Evolutionary conservation across 257 asterid genomes (phyloP).

Genomic region (Scutellaria galericulata): DNA sequence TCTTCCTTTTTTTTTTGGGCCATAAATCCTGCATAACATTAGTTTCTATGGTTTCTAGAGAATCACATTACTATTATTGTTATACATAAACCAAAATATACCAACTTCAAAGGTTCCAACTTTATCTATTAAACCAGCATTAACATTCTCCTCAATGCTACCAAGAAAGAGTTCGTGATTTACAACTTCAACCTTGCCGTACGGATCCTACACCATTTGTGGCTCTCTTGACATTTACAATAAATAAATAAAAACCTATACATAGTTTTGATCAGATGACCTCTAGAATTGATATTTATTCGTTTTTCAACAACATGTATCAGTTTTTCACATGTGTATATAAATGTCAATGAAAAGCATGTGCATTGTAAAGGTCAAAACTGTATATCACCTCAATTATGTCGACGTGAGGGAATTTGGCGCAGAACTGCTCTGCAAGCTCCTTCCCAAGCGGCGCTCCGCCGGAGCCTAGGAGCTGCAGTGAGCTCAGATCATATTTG

Average conservation of each 20-base stretch:
- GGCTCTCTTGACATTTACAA: too few species aligned
- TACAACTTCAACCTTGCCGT: too few species aligned
- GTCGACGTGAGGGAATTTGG: slow-evolving; percentile 61
- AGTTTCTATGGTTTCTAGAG: neutral
- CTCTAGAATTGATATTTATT: too few species aligned
- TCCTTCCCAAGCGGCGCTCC: slow-evolving; percentile 96
- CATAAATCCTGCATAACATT: neutral
- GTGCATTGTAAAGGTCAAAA: too few species aligned
- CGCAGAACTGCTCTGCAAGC: slow-evolving; percentile 58
- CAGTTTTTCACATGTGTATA: too few species aligned
- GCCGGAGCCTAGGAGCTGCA: slow-evolving; percentile 66
- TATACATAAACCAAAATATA: neutral
- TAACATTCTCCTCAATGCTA: neutral
- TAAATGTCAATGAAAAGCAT: too few species aligned
- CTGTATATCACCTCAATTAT: slow-evolving; percentile 57
- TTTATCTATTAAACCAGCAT: neutral
- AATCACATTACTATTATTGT: neutral
- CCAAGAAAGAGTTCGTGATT: neutral
- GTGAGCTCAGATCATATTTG: slow-evolving; percentile 76
- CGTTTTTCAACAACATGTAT: too few species aligned
- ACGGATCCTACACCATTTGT: too few species aligned
- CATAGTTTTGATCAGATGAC: too few species aligned
- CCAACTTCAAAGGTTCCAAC: neutral
- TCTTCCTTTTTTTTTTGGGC: too few species aligned
- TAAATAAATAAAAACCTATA: too few species aligned